Conservation (phyloP, 441 rosid species). For the Biscutella laevigata region DNA sequence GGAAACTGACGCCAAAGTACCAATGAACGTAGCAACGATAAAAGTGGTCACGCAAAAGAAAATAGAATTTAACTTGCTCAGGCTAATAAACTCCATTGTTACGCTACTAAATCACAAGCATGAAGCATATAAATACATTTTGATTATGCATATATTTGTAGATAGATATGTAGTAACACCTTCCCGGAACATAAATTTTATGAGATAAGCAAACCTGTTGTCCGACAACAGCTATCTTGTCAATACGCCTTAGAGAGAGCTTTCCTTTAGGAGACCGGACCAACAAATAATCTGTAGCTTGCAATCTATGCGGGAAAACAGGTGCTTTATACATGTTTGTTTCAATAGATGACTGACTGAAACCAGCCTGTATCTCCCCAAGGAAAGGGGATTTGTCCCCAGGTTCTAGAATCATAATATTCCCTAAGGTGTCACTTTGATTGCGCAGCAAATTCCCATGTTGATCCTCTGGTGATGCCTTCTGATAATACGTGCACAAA, state of each 20-base stretch:
- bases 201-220: conserved; percentile 66
- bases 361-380: conserved; percentile 82
- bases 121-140: not conserved
- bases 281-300: conserved; percentile 79
- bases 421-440: conserved; percentile 61
- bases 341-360: conserved; percentile 76
- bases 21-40: not conserved
- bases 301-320: conserved; percentile 73
- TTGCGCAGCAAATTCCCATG: conserved; percentile 41
- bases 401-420: conserved; percentile 64
- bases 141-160: conserved; percentile 1
- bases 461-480: conserved; percentile 73
- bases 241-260: conserved; percentile 88
- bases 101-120: conserved; percentile 10
- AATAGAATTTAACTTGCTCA: not conserved
- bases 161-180: not conserved
- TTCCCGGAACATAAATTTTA: conserved; percentile 5
- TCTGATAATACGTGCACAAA: conserved; percentile 88
- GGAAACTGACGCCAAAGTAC: not conserved
- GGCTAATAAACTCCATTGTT: not conserved
- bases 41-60: not conserved
- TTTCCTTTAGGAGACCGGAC: conserved; percentile 95
- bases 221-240: conserved; percentile 83
- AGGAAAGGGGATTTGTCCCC: conserved; percentile 95
- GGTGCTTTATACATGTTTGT: conserved; percentile 98